Conservation (phyloP, 805 yeast species). For the Ogataea pignaliae region DNA sequence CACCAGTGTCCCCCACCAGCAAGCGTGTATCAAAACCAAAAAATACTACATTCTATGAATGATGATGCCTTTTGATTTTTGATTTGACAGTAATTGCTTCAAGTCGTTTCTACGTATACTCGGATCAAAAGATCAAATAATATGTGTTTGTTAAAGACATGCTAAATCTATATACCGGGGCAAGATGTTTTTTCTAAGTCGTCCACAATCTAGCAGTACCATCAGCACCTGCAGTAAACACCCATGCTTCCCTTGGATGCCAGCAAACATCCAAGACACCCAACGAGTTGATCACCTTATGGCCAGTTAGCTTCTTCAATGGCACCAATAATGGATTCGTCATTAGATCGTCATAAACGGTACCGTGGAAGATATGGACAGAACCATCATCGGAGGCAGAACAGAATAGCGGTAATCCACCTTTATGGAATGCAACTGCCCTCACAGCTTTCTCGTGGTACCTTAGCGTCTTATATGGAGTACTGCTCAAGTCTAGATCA, state of each 20-base stretch:
- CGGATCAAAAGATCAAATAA: too few relatives aligned
- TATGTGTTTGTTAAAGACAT: too few relatives aligned
- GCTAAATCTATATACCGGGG: too few relatives aligned
- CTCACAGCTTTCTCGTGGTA: conserved; percentile 95
- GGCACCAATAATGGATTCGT: conserved; percentile 95
- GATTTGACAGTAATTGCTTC: too few relatives aligned
- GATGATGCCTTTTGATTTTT: too few relatives aligned
- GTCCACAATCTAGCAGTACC: conserved; percentile 97
- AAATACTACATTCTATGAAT: too few relatives aligned
- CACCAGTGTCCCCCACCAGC: too few relatives aligned
- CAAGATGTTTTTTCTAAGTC: conserved; percentile 38
- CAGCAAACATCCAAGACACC: conserved; percentile 87
- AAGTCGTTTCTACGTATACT: too few relatives aligned
- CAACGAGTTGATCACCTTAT: conserved; percentile 67
- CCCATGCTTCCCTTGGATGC: conserved; percentile 99
- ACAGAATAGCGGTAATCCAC: conserved; percentile 82
- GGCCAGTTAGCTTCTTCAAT: conserved; percentile 89
- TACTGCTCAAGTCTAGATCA: conserved; percentile 80
- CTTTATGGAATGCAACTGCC: conserved; percentile 79
- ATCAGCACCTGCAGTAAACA: conserved; percentile 96
- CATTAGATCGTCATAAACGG: conserved; percentile 92
- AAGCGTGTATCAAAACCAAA: too few relatives aligned
- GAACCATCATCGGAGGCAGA: conserved; percentile 94
- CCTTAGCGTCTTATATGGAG: conserved; percentile 93
- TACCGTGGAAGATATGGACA: conserved; percentile 92